Percentiles rank a stretch among this genome's conserved stretches.
Conservation (phyloP, 345 rosid species). For the Salix udensis region DNA sequence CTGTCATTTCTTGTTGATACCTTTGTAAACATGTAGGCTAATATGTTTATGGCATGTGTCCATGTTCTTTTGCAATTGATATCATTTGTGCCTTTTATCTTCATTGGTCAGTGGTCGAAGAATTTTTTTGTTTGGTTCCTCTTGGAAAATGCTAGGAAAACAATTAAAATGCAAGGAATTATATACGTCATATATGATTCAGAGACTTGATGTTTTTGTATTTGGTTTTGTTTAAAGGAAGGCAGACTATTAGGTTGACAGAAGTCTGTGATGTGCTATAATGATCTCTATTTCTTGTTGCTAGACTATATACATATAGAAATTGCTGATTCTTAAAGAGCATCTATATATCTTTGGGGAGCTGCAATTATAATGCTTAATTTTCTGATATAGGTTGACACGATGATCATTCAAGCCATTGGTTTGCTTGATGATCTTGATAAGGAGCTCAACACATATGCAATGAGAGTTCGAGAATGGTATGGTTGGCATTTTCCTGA, state of each 20-base stretch:
- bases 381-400: slow-evolving; percentile 61
- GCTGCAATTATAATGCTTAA: neutral
- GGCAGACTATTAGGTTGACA: neutral
- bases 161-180: too few relatives aligned
- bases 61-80: neutral
- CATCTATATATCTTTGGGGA: neutral
- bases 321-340: neutral
- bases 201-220: neutral
- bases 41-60: neutral
- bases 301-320: neutral
- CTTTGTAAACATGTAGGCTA: neutral
- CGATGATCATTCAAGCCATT: slow-evolving; percentile 95
- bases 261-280: neutral
- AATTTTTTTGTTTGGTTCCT: neutral
- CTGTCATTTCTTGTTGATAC: neutral
- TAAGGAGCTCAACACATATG: slow-evolving; percentile 88
- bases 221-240: neutral
- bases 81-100: neutral
- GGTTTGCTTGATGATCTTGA: slow-evolving; percentile 95
- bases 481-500: slow-evolving; percentile 99
- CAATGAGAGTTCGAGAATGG: slow-evolving; percentile 92
- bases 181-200: neutral
- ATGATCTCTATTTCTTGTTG: neutral
- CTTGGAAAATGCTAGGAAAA: too few relatives aligned
- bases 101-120: neutral